A percentile compares a stretch with the other conserved stretches of the same genome.
Conservation (phyloP, 2,329 filamentous ascomycete species). For the Beauveria pseudobassiana region DNA sequence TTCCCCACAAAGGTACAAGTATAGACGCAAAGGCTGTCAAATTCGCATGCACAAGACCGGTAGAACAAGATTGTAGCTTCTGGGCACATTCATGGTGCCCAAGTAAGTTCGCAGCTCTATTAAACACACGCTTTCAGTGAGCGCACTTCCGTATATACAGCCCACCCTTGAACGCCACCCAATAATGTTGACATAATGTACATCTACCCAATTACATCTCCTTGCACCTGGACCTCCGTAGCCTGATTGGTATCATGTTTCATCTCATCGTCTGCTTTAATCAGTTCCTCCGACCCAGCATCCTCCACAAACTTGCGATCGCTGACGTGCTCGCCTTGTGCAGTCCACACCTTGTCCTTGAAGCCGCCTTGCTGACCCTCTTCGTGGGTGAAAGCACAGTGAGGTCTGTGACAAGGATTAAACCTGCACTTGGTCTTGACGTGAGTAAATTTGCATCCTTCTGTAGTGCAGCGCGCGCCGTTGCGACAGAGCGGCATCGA, state of each 20-base stretch:
- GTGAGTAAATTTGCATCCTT: conserved; percentile 87
- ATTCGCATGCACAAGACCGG: neutral
- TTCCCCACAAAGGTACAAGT: neutral
- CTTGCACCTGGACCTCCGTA: conserved; percentile 27
- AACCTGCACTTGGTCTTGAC: conserved; percentile 79
- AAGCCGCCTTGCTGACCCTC: conserved; percentile 83
- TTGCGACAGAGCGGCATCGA: conserved; percentile 83
- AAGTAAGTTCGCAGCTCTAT: conserved; percentile 3
- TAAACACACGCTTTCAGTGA: neutral
- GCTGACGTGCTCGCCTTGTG: conserved; percentile 69
- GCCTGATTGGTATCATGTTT: conserved; percentile 30
- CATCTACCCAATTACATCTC: conserved; percentile 29
- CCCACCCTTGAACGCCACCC: conserved; percentile 13
- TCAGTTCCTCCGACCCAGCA: conserved; percentile 59
- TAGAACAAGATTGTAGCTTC: neutral
- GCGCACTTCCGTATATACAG: conserved; percentile 11
- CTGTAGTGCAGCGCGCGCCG: conserved; percentile 74
- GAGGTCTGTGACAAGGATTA: conserved; percentile 81
- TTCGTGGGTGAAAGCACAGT: conserved; percentile 81
- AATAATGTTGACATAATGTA: conserved; percentile 10
- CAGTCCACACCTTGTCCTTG: conserved; percentile 86
- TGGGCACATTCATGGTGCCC: neutral
- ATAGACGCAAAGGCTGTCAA: neutral
- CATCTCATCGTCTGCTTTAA: conserved; percentile 49
- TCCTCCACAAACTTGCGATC: conserved; percentile 83